phyloP scores from a whole-genome alignment of 257 asterid genomes.

The Plectranthus barbatus region DNA sequence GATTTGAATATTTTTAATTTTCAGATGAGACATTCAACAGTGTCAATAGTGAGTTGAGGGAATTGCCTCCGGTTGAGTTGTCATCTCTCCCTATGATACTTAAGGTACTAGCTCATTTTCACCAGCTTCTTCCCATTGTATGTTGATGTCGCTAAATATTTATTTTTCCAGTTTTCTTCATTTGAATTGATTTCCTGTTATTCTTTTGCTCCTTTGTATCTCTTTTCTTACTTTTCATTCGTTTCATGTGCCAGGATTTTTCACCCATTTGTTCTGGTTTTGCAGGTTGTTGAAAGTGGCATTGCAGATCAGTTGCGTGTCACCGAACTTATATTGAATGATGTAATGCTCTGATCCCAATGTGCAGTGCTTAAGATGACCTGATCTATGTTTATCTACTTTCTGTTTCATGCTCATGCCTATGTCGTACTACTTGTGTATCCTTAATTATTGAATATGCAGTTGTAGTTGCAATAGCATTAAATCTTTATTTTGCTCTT shows the following conservation, averaged over 20 bases:
- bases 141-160: not conserved
- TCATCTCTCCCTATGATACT: conserved; percentile 80
- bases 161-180: not conserved
- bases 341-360: conserved; percentile 38
- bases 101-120: conserved; percentile 45
- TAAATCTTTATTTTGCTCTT: not conserved
- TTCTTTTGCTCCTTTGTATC: conserved; percentile 5
- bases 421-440: not conserved
- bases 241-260: not conserved
- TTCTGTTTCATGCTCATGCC: not conserved
- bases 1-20: not conserved
- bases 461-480: not conserved
- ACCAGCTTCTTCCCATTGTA: conserved; percentile 13
- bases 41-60: conserved; percentile 69
- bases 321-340: conserved; percentile 70
- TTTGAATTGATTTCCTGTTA: not conserved
- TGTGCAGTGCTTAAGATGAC: conserved; percentile 2
- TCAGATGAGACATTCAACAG: conserved; percentile 74
- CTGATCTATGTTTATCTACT: conserved; percentile 2
- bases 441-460: conserved; percentile 6
- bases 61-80: conserved; percentile 90
- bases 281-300: conserved; percentile 86
- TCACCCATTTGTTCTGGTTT: conserved; percentile 2
- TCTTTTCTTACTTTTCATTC: conserved; percentile 1
- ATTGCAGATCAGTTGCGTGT: conserved; percentile 74